Evolutionary conservation across 495 filamentous ascomycete species (phyloP).

Genomic region (Mytilinidion resinicola): DNA sequence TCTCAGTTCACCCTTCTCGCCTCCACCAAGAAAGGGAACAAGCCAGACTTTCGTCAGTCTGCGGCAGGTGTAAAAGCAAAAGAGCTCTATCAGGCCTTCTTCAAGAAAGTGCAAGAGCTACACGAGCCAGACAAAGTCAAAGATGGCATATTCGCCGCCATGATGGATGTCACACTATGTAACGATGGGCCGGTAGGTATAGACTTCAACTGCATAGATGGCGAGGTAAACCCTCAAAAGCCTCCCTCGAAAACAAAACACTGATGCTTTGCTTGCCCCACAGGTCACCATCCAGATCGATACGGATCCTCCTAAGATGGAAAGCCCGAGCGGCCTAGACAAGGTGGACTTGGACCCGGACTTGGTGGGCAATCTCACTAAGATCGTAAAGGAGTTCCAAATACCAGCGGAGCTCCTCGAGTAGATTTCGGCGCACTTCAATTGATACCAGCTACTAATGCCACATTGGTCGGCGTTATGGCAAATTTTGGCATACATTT

Average conservation of each 20-base stretch:
- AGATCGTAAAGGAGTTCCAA: constrained; percentile 28
- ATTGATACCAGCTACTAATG: no score
- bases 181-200: constrained; percentile 92
- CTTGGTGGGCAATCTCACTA: constrained; percentile 26
- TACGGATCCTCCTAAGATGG: constrained; percentile 53
- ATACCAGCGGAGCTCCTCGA: constrained; percentile 29
- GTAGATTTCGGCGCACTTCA: background rate
- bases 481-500: no score
- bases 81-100: constrained; percentile 74
- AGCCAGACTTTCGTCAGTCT: constrained; percentile 92
- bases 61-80: constrained; percentile 69
- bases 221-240: constrained; percentile 47
- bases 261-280: constrained; percentile 8
- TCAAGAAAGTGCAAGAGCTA: constrained; percentile 62
- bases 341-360: constrained; percentile 21
- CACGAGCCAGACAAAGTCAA: constrained; percentile 76
- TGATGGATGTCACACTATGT: constrained; percentile 94
- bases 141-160: constrained; percentile 93
- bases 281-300: constrained; percentile 63
- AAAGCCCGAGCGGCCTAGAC: constrained; percentile 22
- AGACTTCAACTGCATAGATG: constrained; percentile 58
- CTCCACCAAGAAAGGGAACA: constrained; percentile 85
- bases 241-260: constrained; percentile 7
- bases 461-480: no score
- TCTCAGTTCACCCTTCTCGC: constrained; percentile 96